phyloP scores from a whole-genome alignment of 1,139 yeast species.

The Candida sp. region DNA sequence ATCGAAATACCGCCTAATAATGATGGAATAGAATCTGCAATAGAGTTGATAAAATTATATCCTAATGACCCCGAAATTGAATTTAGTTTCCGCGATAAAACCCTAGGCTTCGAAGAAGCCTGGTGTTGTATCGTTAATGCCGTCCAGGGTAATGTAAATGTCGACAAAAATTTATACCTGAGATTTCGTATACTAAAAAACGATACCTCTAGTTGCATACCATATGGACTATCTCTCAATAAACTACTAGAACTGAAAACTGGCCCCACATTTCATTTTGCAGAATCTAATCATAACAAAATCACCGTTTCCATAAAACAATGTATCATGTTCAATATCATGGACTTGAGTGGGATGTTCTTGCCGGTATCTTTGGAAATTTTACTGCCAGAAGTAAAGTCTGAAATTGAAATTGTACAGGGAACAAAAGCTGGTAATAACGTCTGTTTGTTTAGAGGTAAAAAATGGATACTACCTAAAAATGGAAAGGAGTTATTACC shows the following conservation, averaged over 20 bases:
- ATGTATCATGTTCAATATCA: conserved; percentile 36
- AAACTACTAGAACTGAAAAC: not conserved
- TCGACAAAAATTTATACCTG: conserved; percentile 19
- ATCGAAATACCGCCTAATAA: conserved; percentile 40
- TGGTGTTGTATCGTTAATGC: conserved; percentile 39
- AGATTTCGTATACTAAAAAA: conserved; percentile 12
- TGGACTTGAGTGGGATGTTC: conserved; percentile 27
- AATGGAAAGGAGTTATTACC: conserved; percentile 34
- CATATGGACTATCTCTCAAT: conserved; percentile 2
- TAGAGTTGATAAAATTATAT: conserved; percentile 33
- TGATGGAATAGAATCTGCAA: conserved; percentile 36
- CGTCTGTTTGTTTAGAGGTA: conserved; percentile 17
- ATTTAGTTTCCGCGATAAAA: conserved; percentile 39
- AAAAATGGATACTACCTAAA: conserved; percentile 26
- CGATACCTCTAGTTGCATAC: not conserved
- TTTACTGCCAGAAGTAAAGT: conserved; percentile 12
- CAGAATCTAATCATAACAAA: conserved; percentile 6
- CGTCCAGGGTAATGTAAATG: conserved; percentile 29
- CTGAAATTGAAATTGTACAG: conserved; percentile 11
- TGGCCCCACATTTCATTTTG: conserved; percentile 7
- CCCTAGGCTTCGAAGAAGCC: conserved; percentile 56
- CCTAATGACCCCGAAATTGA: conserved; percentile 42
- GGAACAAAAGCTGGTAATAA: conserved; percentile 21
- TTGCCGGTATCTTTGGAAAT: conserved; percentile 20
- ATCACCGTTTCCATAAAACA: conserved; percentile 29